Percentiles rank a stretch among this genome's conserved stretches.
Evolutionary conservation across 2,329 filamentous ascomycete genomes (phyloP).

Genomic region (Fusarium subglutinans): DNA sequence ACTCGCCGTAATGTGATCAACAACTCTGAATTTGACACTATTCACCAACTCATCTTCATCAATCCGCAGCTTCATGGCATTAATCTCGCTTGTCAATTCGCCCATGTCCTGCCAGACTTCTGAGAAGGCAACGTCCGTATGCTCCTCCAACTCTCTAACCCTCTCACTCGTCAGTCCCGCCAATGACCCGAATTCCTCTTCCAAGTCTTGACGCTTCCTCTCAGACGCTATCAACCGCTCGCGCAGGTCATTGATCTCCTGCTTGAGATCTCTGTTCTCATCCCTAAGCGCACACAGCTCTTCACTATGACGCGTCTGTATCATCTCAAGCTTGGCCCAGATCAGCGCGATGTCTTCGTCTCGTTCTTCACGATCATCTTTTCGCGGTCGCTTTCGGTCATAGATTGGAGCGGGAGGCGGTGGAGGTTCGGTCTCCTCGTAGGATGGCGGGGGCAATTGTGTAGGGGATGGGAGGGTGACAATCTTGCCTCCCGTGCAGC

Average conservation of each 20-base stretch:
- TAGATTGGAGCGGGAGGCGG: not conserved
- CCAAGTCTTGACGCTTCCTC: not conserved
- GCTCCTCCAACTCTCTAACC: not conserved
- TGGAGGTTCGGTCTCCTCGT: slow-evolving; percentile 1
- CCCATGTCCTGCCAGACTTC: not conserved
- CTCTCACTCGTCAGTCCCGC: not conserved
- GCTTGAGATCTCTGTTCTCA: slow-evolving; percentile 2
- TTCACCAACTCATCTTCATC: slow-evolving; percentile 2
- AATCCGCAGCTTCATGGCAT: not conserved
- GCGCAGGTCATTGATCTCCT: slow-evolving; percentile 3
- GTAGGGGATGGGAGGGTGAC: not conserved
- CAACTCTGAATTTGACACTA: not conserved
- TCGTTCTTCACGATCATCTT: not conserved
- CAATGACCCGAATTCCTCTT: not conserved
- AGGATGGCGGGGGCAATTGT: not conserved
- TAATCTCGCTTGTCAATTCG: not conserved
- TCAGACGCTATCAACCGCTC: not conserved
- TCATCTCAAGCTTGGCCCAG: slow-evolving; percentile 2
- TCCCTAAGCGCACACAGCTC: not conserved
- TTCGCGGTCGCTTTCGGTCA: slow-evolving; percentile 2
- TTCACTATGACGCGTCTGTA: not conserved
- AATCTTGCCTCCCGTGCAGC: slow-evolving; percentile 10
- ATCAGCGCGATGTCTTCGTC: slow-evolving; percentile 11
- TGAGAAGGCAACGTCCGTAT: not conserved
- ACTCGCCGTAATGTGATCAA: slow-evolving; percentile 2